phyloP scores from a whole-genome alignment of 2,329 filamentous ascomycete genomes.

The Epichloe brachyelytri region DNA sequence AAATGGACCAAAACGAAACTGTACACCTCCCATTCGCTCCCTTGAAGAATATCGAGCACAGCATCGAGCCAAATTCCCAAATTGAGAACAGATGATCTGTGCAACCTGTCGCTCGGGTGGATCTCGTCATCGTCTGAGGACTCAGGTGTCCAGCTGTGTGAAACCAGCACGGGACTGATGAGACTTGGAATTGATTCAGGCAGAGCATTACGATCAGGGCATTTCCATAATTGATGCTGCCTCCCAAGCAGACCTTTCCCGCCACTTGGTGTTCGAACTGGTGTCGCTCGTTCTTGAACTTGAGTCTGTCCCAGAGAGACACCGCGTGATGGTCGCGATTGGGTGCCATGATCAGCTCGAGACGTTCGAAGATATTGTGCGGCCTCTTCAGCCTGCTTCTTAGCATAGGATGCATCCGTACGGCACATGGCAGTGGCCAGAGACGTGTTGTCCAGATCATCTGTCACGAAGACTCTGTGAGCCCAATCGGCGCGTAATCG shows the following conservation, averaged over 20 bases:
- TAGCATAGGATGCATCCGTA: conserved; percentile 38
- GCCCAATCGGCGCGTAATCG: conserved; percentile 73
- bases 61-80: conserved; percentile 64
- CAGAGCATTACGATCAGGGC: conserved; percentile 42
- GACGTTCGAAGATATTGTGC: conserved; percentile 30
- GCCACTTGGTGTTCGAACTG: conserved; percentile 30
- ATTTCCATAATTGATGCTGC: conserved; percentile 44
- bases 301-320: conserved; percentile 38
- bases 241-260: conserved; percentile 17
- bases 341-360: conserved; percentile 29
- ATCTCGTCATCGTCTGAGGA: conserved; percentile 7
- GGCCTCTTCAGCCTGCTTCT: conserved; percentile 39
- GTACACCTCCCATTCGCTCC: conserved; percentile 82
- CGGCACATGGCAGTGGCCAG: conserved; percentile 62
- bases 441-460: conserved; percentile 57
- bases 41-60: conserved; percentile 59
- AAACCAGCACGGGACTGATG: conserved; percentile 40
- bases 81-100: conserved; percentile 31
- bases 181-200: conserved; percentile 32
- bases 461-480: conserved; percentile 59
- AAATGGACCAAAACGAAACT: conserved; percentile 80
- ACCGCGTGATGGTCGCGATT: conserved; percentile 31
- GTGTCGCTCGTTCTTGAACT: conserved; percentile 27
- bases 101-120: conserved; percentile 20
- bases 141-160: conserved; percentile 12